Conservation (phyloP, 345 rosid species). For the Cardiospermum halicacabum region DNA sequence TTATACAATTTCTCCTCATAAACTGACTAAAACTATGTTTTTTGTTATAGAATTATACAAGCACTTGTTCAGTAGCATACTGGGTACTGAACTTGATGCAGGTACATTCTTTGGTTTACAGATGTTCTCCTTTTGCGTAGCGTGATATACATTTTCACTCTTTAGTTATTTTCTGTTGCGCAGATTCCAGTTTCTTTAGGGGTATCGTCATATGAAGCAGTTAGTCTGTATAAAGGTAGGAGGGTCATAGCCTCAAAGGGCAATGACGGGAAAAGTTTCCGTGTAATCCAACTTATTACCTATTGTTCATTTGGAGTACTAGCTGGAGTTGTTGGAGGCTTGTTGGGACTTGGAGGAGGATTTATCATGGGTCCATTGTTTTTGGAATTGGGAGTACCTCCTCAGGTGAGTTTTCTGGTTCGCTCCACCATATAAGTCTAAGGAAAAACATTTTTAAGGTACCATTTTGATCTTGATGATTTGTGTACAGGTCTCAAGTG, state of each 20-base stretch:
- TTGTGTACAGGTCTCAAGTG: slow-evolving; percentile 47
- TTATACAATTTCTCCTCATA: neutral
- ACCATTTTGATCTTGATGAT: neutral
- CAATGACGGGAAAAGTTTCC: slow-evolving; percentile 9
- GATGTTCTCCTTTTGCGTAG: neutral
- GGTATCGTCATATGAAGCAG: slow-evolving; percentile 31
- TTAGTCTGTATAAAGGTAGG: slow-evolving; percentile 26
- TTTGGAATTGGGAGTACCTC: slow-evolving; percentile 41
- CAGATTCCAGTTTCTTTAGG: slow-evolving; percentile 38
- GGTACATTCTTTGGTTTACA: slow-evolving; percentile 23
- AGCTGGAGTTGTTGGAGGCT: slow-evolving; percentile 34
- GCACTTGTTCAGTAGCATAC: slow-evolving; percentile 38
- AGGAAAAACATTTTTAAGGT: too few species aligned
- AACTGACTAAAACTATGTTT: neutral
- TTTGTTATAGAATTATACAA: slow-evolving; percentile 30
- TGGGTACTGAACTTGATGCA: slow-evolving; percentile 46
- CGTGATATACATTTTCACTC: neutral
- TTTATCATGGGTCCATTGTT: slow-evolving; percentile 39
- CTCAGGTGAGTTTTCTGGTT: slow-evolving; percentile 26
- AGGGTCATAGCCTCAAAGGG: slow-evolving; percentile 36
- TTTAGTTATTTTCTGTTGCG: neutral
- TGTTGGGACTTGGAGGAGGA: slow-evolving; percentile 41
- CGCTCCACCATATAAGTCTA: neutral
- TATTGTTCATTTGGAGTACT: slow-evolving; percentile 23
- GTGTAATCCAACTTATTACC: slow-evolving; percentile 20